Base-by-base conservation (phyloP, 345 rosid genomes). In the Populus ilicifolia region DNA sequence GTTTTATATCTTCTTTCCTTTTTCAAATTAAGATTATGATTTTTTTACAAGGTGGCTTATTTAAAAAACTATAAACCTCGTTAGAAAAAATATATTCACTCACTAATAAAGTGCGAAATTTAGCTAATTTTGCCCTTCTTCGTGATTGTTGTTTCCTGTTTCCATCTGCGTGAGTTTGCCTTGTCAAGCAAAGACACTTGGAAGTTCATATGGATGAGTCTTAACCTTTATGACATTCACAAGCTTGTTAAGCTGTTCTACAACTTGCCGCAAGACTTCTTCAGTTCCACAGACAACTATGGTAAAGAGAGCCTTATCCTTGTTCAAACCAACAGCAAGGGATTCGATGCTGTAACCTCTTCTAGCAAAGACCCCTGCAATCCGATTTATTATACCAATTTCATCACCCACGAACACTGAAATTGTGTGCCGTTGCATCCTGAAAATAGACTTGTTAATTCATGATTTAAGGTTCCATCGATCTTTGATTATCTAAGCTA, bases 361-460 rank as follows among this genome's bases (percentile, higher is more conserved):
- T 82, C 97, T 90, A 2, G 97, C 95, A 83, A 95, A 95, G 3
- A 95, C 98, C 61, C 98, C 98, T 0, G 99, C 97, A 54, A 95
- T 95, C 85, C 98, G 85, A 59, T 95, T 93, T 83, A 95, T 93
- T 84, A 95, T 95, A 71, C 99, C 99, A 78, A 95, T 91, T 79
- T 94, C 98, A 73, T 95, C 98, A 41, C 99, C 99, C 48, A 95
- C 98, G 80, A 93, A 93, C n/a, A 95, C 97, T 1, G 99, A 95
- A 41, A 95, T 88, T 0, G 98, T 90, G 84, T 94, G 97, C 80
- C 89, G 85, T 83, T 83, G 92, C 82, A 84, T 84, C 89, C 99
- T 91, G 85, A 23, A 71, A 27, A 71, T 25, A 16, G 29, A 25
- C 7, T 16, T 23, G 6, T 30, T 23, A 38, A 0, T 67, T 43